Evolutionary conservation across 148 eudicot species (phyloP).

Genomic region (Cornus controversa): DNA sequence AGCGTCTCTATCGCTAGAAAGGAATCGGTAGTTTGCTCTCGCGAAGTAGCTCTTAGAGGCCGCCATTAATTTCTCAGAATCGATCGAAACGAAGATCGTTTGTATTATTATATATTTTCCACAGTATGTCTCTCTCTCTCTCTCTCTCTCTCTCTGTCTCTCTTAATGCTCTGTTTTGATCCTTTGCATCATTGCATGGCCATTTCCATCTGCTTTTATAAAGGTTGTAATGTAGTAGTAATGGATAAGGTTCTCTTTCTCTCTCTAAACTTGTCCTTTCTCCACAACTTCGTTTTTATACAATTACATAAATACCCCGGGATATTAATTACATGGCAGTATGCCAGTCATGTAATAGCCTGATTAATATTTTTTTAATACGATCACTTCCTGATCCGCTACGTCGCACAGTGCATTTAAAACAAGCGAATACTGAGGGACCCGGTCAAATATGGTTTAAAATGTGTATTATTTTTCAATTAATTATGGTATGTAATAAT

Average conservation of each 20-base stretch:
- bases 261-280: neutral
- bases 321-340: neutral
- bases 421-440: neutral
- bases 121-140: neutral
- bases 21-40: slow-evolving; percentile 37
- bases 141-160: neutral
- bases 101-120: neutral
- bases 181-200: neutral
- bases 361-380: too few relatives aligned
- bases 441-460: neutral
- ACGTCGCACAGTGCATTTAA: neutral
- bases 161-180: too few relatives aligned
- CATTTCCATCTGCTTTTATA: slow-evolving; percentile 23
- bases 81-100: neutral
- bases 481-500: too few relatives aligned
- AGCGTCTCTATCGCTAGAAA: slow-evolving; percentile 18
- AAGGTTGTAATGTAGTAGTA: slow-evolving; percentile 13
- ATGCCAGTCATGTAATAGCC: neutral
- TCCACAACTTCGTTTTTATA: neutral
- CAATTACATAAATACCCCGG: neutral
- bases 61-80: slow-evolving; percentile 29
- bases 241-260: slow-evolving; percentile 27
- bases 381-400: neutral
- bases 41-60: slow-evolving; percentile 41
- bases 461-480: too few relatives aligned